Conservation (phyloP, 2,329 filamentous ascomycete genomes). For the Penicillium aurantiogriseum region DNA sequence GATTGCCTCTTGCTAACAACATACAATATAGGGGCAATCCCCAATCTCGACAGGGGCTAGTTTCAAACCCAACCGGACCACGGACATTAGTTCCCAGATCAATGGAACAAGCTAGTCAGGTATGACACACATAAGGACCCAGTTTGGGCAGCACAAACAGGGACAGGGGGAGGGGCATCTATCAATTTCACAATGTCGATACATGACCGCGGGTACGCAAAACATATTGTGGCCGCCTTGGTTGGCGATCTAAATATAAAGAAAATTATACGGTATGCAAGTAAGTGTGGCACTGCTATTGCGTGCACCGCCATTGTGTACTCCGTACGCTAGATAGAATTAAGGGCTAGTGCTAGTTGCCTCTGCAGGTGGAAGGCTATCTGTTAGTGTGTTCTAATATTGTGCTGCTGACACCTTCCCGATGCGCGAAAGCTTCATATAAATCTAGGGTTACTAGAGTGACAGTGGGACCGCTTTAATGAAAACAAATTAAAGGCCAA, state of each 20-base stretch:
- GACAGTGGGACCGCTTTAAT: slow-evolving; percentile 2
- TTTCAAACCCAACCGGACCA: not conserved
- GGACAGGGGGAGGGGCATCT: not conserved
- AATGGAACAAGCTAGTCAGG: not conserved
- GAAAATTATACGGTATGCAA: not conserved
- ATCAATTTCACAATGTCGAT: not conserved
- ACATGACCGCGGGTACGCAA: not conserved
- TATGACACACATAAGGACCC: slow-evolving; percentile 1
- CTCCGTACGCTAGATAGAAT: not conserved
- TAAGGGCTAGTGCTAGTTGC: not conserved
- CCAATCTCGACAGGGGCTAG: not conserved
- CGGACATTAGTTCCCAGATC: slow-evolving; percentile 2
- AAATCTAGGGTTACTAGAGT: slow-evolving; percentile 1
- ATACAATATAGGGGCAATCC: slow-evolving; percentile 4
- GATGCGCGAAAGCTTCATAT: slow-evolving; percentile 1
- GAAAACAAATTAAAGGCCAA: not conserved
- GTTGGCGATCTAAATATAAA: slow-evolving; percentile 9
- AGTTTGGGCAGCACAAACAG: not conserved
- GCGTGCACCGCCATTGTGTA: not conserved
- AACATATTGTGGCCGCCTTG: not conserved
- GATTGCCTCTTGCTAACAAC: not conserved
- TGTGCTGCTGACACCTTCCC: slow-evolving; percentile 6
- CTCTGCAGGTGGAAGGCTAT: not conserved
- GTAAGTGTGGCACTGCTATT: not conserved
- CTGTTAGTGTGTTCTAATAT: not conserved